Evolutionary conservation across 75 land plant species (phyloP).

Genomic region (Picea glauca): DNA sequence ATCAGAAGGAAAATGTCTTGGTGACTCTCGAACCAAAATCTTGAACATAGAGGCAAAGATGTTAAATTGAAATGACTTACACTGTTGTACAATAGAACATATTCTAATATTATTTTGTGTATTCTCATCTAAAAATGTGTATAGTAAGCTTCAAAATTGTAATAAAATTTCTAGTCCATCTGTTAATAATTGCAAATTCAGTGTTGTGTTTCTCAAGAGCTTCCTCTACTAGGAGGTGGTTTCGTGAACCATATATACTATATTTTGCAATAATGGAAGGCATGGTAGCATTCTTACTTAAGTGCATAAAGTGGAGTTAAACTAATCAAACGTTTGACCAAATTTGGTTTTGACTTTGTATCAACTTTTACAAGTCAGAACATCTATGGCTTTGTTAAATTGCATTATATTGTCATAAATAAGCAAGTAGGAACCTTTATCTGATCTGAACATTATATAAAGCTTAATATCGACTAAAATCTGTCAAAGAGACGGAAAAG

Average conservation of each 20-base stretch:
- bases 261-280: background rate
- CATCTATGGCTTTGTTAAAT: background rate
- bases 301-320: background rate
- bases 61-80: background rate
- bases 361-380: background rate
- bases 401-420: background rate
- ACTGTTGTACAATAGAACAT: background rate
- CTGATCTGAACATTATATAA: too few species aligned
- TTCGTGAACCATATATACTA: background rate
- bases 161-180: background rate
- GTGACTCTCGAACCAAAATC: slow-evolving; percentile 32
- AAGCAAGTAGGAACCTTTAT: background rate
- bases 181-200: slow-evolving; percentile 4
- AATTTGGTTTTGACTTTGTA: background rate
- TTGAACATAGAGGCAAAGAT: background rate
- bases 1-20: slow-evolving; percentile 24
- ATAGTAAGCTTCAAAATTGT: background rate
- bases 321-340: background rate
- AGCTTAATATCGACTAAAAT: background rate
- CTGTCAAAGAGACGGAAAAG: background rate
- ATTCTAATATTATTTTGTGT: background rate
- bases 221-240: background rate
- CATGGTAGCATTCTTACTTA: background rate
- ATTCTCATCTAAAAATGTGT: background rate
- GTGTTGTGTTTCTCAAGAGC: background rate